Percentiles rank a stretch among this genome's conserved stretches.
These are phyloP conservation scores for Isoetes taiwanensis DNA, from an alignment of 75 land plant genomes.

Conservation along the genomic window DNA sequence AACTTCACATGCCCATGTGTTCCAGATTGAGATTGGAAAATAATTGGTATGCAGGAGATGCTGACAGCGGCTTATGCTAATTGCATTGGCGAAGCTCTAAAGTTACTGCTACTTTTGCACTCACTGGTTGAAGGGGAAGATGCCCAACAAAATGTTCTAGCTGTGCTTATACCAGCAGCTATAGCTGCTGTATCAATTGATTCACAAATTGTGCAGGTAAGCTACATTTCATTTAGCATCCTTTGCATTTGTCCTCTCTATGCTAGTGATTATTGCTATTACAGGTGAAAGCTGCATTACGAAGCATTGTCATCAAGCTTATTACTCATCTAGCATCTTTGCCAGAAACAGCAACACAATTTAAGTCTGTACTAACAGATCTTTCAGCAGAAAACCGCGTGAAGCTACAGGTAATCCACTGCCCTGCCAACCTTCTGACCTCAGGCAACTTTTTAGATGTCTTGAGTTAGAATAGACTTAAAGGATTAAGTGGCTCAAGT, in stretches of 20 bases:
- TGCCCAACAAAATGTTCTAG: slow-evolving; percentile 33
- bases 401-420: slow-evolving; percentile 82
- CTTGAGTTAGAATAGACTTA: no score
- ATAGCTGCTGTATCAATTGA: slow-evolving; percentile 40
- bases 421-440: no score
- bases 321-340: slow-evolving; percentile 86
- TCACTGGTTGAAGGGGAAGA: slow-evolving; percentile 47
- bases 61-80: slow-evolving; percentile 33
- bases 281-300: slow-evolving; percentile 48
- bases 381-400: slow-evolving; percentile 52
- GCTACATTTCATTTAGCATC: no score
- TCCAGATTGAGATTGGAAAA: no score
- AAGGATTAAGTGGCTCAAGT: no score
- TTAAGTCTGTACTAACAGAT: slow-evolving; percentile 52
- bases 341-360: slow-evolving; percentile 48
- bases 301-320: slow-evolving; percentile 44
- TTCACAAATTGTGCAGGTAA: slow-evolving; percentile 25
- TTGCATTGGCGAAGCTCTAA: slow-evolving; percentile 54
- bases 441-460: no score
- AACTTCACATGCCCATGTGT: no score
- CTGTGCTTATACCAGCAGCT: slow-evolving; percentile 55
- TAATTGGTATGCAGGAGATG: slow-evolving; percentile 44
- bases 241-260: no score
- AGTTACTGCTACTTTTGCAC: slow-evolving; percentile 54
- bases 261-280: neutral